Conservation (phyloP, 331 rosid genomes). For the Malus hybrid region DNA sequence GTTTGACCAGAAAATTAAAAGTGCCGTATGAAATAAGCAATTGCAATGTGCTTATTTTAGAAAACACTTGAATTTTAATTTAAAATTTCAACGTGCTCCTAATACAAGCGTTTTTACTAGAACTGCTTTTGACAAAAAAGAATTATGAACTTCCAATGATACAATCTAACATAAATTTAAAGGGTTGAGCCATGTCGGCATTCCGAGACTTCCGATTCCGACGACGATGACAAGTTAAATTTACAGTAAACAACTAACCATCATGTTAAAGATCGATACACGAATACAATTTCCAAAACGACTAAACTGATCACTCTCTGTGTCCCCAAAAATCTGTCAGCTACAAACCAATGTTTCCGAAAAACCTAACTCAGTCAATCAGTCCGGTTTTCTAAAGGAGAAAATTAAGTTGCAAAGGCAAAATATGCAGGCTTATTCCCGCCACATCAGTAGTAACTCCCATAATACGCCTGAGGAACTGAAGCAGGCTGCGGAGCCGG, state of each 20-base stretch:
- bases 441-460: slow-evolving; percentile 55
- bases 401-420: slow-evolving; percentile 20
- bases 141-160: not conserved
- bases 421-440: slow-evolving; percentile 21
- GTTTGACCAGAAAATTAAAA: no score
- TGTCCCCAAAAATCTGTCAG: not conserved
- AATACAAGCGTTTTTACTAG: not conserved
- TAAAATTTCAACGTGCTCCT: not conserved
- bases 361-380: not conserved
- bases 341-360: slow-evolving; percentile 9
- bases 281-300: not conserved
- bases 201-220: not conserved
- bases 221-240: not conserved
- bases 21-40: no score
- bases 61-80: no score
- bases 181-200: not conserved
- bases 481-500: slow-evolving; percentile 73
- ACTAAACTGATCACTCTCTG: slow-evolving; percentile 1
- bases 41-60: no score
- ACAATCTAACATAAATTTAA: not conserved
- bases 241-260: no score
- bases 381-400: not conserved
- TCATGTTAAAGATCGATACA: not conserved
- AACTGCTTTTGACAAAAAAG: not conserved
- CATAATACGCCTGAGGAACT: slow-evolving; percentile 82